Evolutionary conservation across 805 yeast species (phyloP).

Genomic region (Metschnikowia aberdeeniae): DNA sequence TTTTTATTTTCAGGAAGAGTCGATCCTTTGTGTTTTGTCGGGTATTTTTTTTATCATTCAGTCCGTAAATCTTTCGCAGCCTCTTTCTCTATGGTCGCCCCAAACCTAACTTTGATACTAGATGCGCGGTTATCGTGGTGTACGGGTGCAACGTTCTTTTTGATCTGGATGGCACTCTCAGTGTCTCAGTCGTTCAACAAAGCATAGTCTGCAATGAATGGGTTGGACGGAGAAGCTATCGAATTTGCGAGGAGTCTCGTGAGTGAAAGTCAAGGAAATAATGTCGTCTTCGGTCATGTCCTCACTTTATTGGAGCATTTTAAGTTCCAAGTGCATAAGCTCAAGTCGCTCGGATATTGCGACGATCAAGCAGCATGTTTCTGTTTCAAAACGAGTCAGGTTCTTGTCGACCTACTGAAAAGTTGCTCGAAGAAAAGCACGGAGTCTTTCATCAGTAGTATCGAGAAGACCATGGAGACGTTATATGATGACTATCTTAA

Average conservation of each 20-base stretch:
- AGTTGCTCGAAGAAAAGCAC: neutral
- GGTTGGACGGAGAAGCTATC: neutral
- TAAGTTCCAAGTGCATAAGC: slow-evolving; percentile 29
- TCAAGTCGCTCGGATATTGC: slow-evolving; percentile 28
- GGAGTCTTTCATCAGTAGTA: slow-evolving; percentile 1
- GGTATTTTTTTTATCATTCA: no score
- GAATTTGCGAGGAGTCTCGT: neutral
- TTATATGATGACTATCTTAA: slow-evolving; percentile 1
- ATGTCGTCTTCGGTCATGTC: neutral
- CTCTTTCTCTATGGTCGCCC: no score
- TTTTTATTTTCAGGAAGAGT: no score
- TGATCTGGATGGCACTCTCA: neutral
- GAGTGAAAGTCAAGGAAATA: neutral
- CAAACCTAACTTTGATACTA: neutral
- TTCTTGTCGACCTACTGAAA: neutral
- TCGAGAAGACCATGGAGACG: slow-evolving; percentile 2
- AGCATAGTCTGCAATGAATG: neutral
- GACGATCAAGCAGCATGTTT: slow-evolving; percentile 37
- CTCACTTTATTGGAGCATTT: slow-evolving; percentile 31
- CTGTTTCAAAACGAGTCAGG: slow-evolving; percentile 13
- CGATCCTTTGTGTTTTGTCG: no score
- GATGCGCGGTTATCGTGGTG: neutral
- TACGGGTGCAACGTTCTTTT: neutral
- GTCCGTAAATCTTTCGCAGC: no score
- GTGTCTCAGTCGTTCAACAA: neutral